Evolutionary conservation across 2,329 filamentous ascomycete species (phyloP).

Genomic region (Cladobotryum mycophilum): DNA sequence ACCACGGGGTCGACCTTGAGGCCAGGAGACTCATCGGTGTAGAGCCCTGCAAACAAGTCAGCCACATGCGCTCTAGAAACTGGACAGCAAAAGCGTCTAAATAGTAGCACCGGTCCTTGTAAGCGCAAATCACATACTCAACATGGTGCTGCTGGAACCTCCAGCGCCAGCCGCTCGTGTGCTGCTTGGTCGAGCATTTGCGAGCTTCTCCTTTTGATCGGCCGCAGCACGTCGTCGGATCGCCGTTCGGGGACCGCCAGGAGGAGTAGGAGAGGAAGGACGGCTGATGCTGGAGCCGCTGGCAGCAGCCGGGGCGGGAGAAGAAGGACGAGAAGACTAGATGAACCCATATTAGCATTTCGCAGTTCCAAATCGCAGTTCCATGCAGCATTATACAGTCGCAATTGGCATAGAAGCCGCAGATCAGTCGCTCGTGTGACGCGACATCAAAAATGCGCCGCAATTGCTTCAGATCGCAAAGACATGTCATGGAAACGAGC

Average conservation of each 20-base stretch:
- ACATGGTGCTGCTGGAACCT: slow-evolving; percentile 95
- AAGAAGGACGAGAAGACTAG: slow-evolving; percentile 56
- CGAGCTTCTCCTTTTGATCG: slow-evolving; percentile 94
- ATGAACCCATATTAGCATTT: neutral
- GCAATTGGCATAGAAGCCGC: neutral
- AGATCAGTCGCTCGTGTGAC: slow-evolving; percentile 1
- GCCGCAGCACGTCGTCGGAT: slow-evolving; percentile 93
- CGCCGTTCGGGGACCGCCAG: slow-evolving; percentile 89
- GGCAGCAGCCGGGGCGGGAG: slow-evolving; percentile 52
- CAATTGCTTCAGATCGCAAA: neutral
- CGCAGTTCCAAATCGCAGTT: neutral
- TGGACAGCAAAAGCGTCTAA: neutral
- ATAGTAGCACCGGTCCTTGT: neutral
- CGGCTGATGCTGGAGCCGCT: slow-evolving; percentile 67
- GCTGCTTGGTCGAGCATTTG: slow-evolving; percentile 86
- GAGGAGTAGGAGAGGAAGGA: slow-evolving; percentile 79
- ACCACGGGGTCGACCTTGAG: slow-evolving; percentile 98
- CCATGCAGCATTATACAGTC: neutral
- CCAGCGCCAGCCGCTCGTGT: slow-evolving; percentile 91
- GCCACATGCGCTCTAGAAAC: neutral
- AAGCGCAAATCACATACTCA: slow-evolving; percentile 58
- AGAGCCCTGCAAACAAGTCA: slow-evolving; percentile 56
- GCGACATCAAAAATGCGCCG: neutral
- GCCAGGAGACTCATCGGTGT: slow-evolving; percentile 96
- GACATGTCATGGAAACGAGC: neutral